Evolutionary conservation across 768 basidiomycete genomes (phyloP).

Genomic region (Trametes gibbosa): DNA sequence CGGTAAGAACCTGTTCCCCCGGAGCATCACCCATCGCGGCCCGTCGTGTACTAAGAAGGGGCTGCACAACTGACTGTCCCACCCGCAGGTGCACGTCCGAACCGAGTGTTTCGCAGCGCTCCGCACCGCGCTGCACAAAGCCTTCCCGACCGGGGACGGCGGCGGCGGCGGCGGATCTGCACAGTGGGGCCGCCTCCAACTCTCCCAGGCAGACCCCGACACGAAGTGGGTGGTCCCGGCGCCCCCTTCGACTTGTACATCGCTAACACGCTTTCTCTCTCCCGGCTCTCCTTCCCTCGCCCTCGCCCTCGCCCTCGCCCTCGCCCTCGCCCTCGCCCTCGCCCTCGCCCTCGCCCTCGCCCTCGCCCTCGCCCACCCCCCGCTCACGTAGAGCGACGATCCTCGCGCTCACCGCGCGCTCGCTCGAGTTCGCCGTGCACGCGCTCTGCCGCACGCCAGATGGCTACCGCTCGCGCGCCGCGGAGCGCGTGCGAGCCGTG

Average conservation of each 20-base stretch:
- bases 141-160: constrained; percentile 30
- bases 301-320: neutral
- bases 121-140: constrained; percentile 37
- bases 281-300: neutral
- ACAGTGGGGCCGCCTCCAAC: constrained; percentile 30
- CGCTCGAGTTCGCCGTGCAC: constrained; percentile 47
- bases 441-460: constrained; percentile 48
- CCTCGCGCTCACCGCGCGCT: constrained; percentile 41
- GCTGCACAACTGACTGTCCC: too few relatives aligned
- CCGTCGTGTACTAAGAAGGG: too few relatives aligned
- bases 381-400: constrained; percentile 46
- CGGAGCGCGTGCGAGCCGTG: constrained; percentile 21
- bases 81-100: constrained; percentile 21
- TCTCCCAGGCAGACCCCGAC: constrained; percentile 17
- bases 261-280: too few relatives aligned
- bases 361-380: too few relatives aligned
- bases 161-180: too few relatives aligned
- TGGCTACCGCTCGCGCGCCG: constrained; percentile 44
- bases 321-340: neutral
- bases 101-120: constrained; percentile 37
- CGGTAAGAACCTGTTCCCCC: constrained; percentile 18
- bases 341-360: neutral
- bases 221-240: constrained; percentile 32
- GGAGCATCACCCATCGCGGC: neutral
- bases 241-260: too few relatives aligned